Conservation (phyloP, 768 basidiomycete genomes). For the Tricholoma terreum region DNA sequence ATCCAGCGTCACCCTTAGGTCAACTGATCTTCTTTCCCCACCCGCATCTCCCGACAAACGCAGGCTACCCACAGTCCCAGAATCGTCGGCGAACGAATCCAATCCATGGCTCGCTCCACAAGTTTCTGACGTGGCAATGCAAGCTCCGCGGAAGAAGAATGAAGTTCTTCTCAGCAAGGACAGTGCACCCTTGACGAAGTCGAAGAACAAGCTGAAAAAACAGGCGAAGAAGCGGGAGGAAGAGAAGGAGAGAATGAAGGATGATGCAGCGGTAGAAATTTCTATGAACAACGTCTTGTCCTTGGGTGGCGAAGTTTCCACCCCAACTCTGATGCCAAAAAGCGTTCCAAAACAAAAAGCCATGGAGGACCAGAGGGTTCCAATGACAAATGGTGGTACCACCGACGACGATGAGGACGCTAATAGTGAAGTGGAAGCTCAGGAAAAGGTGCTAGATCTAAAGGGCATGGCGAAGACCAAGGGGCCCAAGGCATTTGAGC, state of each 20-base stretch:
- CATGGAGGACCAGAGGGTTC: constrained; percentile 39
- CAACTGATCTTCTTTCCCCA: constrained; percentile 46
- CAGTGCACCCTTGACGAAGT: constrained; percentile 58
- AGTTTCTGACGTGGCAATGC: constrained; percentile 28
- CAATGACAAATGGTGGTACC: constrained; percentile 43
- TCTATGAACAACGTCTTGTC: constrained; percentile 51
- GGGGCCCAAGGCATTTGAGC: constrained; percentile 70
- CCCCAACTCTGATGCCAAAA: constrained; percentile 38
- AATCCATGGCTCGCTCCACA: constrained; percentile 84
- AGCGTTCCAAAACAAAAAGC: constrained; percentile 33
- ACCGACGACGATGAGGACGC: constrained; percentile 49
- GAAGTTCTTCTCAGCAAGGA: constrained; percentile 68
- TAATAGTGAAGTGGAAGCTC: constrained; percentile 69
- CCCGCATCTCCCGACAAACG: constrained; percentile 29
- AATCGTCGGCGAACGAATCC: constrained; percentile 17
- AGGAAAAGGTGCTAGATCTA: constrained; percentile 45
- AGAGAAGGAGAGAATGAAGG: constrained; percentile 55
- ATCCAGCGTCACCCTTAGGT: constrained; percentile 67
- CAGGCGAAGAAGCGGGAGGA: constrained; percentile 51
- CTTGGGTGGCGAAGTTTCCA: constrained; percentile 25
- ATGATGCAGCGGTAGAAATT: constrained; percentile 82
- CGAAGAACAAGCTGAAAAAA: constrained; percentile 75
- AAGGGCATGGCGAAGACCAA: constrained; percentile 46
- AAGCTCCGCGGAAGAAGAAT: constrained; percentile 67
- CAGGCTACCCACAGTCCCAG: constrained; percentile 9